Evolutionary conservation across 2,329 filamentous ascomycete species (phyloP), one percentile per base, ranked within the genome.

Genomic region (Trichoderma semiorbis): DNA sequence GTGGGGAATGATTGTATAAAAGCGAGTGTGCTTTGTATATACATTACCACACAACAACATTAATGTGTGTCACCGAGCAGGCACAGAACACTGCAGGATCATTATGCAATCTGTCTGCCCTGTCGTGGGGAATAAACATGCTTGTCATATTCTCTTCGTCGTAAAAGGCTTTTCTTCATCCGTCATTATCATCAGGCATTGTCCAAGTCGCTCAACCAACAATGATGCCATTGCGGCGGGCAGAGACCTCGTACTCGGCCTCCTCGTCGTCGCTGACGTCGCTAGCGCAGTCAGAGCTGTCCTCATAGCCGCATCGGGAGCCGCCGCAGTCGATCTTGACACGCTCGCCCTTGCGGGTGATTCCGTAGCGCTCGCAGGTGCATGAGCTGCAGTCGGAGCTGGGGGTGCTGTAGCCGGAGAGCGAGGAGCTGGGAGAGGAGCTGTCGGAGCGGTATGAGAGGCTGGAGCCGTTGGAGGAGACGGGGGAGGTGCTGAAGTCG

Each of bases 301-400:
- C 90, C 78, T 93, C 91, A 84, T 93, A 96, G 79, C 93, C 93
- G 84, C 95, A 98, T 81, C 93, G 91, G 74, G 90, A 86, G 77
- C 95, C 95, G 77, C 94, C 94, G 80, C 95, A 98, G 89, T 98
- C 95, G 82, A 98, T 90, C 89, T 95, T 96, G 88, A 98, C 92
- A 79, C 95, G 91, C 83, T 97, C 92, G 80, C 95, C 94, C 82
- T 92, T 91, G 84, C 94, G 93, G 75, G 95, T 98, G 86, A 98
- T 97, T 78, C 95, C 95, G 86, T 96, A 98, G 85, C 95, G 93
- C 83, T 98, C 94, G 85, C 95, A 98, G 75, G 92, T 94, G 90
- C 96, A 98, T 81, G 88, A 88, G 79, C 88, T 91, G 84, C 90
- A 90, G 78, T 92, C 92, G 67, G 92, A 94, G 83, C 87, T 87